Evolutionary conservation across 768 basidiomycete genomes (phyloP).

Genomic region (Auricularia sp.): DNA sequence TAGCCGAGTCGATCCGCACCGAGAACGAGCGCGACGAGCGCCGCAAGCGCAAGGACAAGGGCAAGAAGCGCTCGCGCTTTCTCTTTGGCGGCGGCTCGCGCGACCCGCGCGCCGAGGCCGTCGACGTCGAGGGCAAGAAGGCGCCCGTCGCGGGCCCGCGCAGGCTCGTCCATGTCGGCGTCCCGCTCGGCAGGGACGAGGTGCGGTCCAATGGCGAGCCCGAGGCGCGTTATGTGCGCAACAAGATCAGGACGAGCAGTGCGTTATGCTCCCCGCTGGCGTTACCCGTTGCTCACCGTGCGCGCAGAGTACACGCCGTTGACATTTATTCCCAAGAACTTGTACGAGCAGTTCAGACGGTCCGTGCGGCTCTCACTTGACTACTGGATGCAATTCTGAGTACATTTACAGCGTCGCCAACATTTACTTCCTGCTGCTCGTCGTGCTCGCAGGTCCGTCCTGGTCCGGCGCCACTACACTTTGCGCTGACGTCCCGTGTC

Average conservation of each 20-base stretch:
- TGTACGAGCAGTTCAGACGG: conserved; percentile 92
- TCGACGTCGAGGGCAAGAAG: conserved; percentile 19
- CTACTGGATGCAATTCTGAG: no score
- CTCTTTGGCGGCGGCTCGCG: conserved; percentile 1
- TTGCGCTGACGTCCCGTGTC: no score
- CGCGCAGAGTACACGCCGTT: conserved; percentile 74
- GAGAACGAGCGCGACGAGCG: conserved; percentile 55
- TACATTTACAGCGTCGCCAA: no score
- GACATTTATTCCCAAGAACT: conserved; percentile 87
- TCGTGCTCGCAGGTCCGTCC: no score
- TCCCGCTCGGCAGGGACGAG: conserved; percentile 52
- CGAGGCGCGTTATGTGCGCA: conserved; percentile 66
- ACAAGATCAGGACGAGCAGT: conserved; percentile 94
- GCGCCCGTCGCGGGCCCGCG: conserved; percentile 39
- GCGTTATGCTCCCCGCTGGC: conserved; percentile 23
- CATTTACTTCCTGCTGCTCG: no score
- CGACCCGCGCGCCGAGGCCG: conserved; percentile 6
- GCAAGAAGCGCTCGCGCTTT: conserved; percentile 28
- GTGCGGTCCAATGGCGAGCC: conserved; percentile 69
- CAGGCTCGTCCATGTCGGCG: conserved; percentile 76
- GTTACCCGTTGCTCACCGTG: not conserved
- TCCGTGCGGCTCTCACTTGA: conserved; percentile 20
- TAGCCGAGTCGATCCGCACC: conserved; percentile 74
- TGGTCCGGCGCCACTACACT: no score
- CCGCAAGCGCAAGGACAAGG: conserved; percentile 31